Percentiles rank a stretch among this genome's conserved stretches.
Conservation (phyloP, 139 green algal species). For the Deuterostichococcus epilithicus region DNA sequence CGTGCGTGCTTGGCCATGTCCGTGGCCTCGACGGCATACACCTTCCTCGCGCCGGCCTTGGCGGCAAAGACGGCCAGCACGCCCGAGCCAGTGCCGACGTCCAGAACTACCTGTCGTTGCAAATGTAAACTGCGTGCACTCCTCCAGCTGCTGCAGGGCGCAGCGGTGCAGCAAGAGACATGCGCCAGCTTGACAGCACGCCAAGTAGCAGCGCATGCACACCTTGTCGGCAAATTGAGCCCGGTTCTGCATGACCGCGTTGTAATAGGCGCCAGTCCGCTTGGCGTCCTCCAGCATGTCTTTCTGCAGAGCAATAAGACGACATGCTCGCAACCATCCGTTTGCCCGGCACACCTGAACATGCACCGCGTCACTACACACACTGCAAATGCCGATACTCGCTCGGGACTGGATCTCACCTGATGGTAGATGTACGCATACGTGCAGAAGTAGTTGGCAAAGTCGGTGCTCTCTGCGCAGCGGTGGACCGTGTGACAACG, state of each 20-base stretch:
- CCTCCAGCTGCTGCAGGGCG: too few species aligned
- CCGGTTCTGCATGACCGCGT: constrained; percentile 65
- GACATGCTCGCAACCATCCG: neutral
- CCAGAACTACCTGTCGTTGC: constrained; percentile 72
- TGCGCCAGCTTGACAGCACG: too few species aligned
- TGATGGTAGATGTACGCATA: constrained; percentile 96
- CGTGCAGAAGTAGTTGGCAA: constrained; percentile 97
- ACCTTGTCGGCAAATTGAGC: constrained; percentile 56
- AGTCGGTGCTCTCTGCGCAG: constrained; percentile 87
- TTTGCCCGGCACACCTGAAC: too few species aligned
- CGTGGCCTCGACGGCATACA: constrained; percentile 97
- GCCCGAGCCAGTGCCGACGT: constrained; percentile 83
- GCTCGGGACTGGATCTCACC: constrained; percentile 24
- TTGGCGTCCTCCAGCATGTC: constrained; percentile 98
- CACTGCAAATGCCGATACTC: neutral
- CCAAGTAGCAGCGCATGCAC: neutral
- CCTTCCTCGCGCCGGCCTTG: constrained; percentile 71
- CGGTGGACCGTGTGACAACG: too few species aligned
- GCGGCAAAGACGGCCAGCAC: constrained; percentile 96
- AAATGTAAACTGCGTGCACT: too few species aligned
- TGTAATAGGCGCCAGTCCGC: constrained; percentile 92
- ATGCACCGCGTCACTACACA: neutral
- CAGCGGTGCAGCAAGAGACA: too few species aligned
- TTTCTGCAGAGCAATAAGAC: constrained; percentile 65
- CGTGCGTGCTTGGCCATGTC: constrained; percentile 83